Evolutionary conservation across 345 rosid species (phyloP).

Genomic region (Salix exigua): DNA sequence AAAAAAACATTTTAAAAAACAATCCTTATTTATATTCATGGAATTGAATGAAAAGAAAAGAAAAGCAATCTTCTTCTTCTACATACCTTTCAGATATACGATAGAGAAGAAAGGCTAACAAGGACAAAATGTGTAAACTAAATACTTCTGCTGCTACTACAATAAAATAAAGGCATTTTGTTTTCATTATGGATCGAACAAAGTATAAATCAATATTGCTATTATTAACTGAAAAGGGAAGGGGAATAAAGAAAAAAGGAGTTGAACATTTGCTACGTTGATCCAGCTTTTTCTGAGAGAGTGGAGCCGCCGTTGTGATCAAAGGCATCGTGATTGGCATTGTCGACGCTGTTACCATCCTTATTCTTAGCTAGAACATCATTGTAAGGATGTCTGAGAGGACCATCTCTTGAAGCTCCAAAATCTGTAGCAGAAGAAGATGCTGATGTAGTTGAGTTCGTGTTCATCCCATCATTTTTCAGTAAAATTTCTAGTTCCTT

Average conservation of each 20-base stretch:
- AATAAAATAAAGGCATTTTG: not conserved
- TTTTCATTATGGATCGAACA: not conserved
- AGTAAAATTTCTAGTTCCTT: slow-evolving; percentile 68
- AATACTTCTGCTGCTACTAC: no score
- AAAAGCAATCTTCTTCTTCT: no score
- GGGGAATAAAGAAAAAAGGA: not conserved
- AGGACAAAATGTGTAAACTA: not conserved
- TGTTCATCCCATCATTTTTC: slow-evolving; percentile 63
- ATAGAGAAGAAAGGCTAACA: no score
- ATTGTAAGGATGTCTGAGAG: slow-evolving; percentile 45
- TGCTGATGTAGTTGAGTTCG: slow-evolving; percentile 77
- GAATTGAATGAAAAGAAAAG: no score
- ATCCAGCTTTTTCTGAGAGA: slow-evolving; percentile 55
- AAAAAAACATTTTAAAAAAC: no score
- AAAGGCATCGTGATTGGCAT: slow-evolving; percentile 35
- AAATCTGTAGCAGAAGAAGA: slow-evolving; percentile 77
- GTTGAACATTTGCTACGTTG: slow-evolving; percentile 38
- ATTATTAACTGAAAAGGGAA: not conserved
- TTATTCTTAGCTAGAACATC: slow-evolving; percentile 40
- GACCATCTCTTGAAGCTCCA: slow-evolving; percentile 43
- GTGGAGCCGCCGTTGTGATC: slow-evolving; percentile 75
- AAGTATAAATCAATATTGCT: not conserved
- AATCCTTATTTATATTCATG: no score
- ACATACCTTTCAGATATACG: no score
- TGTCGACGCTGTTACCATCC: not conserved